A percentile compares a stretch with the other conserved stretches of the same genome.
These are phyloP conservation scores for Panicum miliaceum DNA, from an alignment of 176 grass and related monocot genomes.

Conservation along the genomic window DNA sequence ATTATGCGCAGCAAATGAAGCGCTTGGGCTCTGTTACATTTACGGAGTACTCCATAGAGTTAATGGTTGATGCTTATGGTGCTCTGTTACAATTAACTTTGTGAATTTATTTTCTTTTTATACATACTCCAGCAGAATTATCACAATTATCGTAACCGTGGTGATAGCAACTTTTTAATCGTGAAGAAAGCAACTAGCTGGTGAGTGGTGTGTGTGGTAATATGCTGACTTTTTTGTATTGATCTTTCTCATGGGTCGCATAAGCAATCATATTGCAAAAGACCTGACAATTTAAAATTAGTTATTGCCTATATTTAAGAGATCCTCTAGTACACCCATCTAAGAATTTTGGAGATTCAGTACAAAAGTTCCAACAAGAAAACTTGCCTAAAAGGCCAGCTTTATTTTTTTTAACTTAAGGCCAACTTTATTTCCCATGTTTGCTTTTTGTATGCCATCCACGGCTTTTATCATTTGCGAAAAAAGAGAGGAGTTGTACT, in stretches of 20 bases:
- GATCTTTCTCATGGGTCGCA: conserved; percentile 33
- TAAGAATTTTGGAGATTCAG: neutral
- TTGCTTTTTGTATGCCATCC: neutral
- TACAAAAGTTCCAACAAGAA: conserved; percentile 24
- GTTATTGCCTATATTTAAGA: conserved; percentile 2
- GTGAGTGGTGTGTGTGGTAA: conserved; percentile 23
- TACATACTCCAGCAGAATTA: neutral
- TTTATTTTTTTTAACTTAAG: conserved; percentile 28
- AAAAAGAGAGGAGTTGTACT: conserved; percentile 9
- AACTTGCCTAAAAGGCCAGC: conserved; percentile 8
- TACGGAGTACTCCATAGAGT: neutral
- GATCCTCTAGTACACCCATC: conserved; percentile 14
- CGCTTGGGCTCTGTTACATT: neutral
- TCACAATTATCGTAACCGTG: neutral
- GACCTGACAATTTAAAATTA: conserved; percentile 18
- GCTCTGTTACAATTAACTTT: neutral
- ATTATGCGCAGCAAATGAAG: conserved; percentile 1
- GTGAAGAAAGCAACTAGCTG: conserved; percentile 42
- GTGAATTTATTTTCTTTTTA: neutral
- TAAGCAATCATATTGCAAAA: conserved; percentile 38
- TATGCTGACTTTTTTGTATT: conserved; percentile 34
- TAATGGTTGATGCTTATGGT: conserved; percentile 6
- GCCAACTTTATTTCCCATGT: neutral
- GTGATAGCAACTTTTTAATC: conserved; percentile 20
- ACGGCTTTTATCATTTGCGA: neutral